Percentiles rank a stretch among this genome's conserved stretches.
Evolutionary conservation across 805 yeast genomes (phyloP).

Genomic region (Saturnispora gosingensis): DNA sequence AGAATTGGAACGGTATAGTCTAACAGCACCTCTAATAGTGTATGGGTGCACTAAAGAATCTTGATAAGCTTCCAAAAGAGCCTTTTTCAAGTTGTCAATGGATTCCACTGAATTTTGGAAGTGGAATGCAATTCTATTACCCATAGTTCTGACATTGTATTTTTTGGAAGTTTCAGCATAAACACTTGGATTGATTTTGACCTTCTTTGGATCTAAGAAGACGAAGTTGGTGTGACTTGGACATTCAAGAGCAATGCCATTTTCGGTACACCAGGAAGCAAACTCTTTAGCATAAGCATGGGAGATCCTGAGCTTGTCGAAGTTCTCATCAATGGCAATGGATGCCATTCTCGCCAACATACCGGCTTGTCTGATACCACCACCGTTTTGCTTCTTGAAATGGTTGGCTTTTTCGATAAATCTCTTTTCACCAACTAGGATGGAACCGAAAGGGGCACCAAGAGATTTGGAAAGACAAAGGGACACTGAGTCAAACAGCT

Average conservation of each 20-base stretch:
- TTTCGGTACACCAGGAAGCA: conserved; percentile 39
- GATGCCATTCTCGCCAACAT: conserved; percentile 71
- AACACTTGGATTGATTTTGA: conserved; percentile 45
- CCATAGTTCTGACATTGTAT: conserved; percentile 54
- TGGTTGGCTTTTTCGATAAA: conserved; percentile 68
- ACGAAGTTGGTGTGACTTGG: conserved; percentile 84
- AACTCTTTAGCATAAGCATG: conserved; percentile 46
- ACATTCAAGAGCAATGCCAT: conserved; percentile 51
- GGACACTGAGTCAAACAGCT: conserved; percentile 79
- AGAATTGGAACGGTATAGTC: conserved; percentile 11
- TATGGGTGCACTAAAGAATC: conserved; percentile 47
- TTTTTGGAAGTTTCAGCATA: conserved; percentile 34
- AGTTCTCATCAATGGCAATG: conserved; percentile 67
- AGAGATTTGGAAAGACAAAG: conserved; percentile 81
- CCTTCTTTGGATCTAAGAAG: conserved; percentile 50
- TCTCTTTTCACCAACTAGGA: conserved; percentile 57
- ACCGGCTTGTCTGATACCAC: conserved; percentile 88
- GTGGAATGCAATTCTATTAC: conserved; percentile 76
- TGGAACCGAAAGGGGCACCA: conserved; percentile 91
- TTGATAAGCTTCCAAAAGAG: conserved; percentile 47
- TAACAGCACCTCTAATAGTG: conserved; percentile 12
- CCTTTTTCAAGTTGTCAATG: conserved; percentile 46
- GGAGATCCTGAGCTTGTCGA: conserved; percentile 42
- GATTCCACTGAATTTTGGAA: conserved; percentile 51
- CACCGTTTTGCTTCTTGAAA: conserved; percentile 87